Evolutionary conservation across 2,329 filamentous ascomycete species (phyloP), one percentile per base, ranked within the genome.

Genomic region (Fusarium tanahbumbuense): DNA sequence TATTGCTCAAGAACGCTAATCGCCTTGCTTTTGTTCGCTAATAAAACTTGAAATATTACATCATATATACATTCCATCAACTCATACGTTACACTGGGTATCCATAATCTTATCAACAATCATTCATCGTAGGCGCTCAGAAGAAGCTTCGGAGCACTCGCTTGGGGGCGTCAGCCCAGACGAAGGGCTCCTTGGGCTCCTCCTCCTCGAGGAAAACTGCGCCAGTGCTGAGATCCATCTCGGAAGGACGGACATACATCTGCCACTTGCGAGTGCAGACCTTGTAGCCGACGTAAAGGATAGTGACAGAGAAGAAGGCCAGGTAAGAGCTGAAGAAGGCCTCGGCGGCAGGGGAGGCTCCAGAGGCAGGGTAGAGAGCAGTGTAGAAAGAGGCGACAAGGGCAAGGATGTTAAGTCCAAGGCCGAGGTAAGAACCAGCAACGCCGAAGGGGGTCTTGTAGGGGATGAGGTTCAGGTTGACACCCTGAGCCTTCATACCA

Each of bases 381-480:
- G 91, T 90, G 92, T 93, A 98, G 83, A 97, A 95, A 78, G 97
- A 94, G 2, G 93, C 93, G 47, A 92, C 77, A n/a, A 98, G 85
- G 28, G 97, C 89, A 42, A 96, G 80, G 28, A 86, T 63, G 81
- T 97, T 97, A 77, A 97, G 88, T 40, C 83, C 68, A 54, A 97
- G 85, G 27, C 94, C 94, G 37, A 96, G 68, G 85, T 90, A 98
- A 12, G 93, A 97, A 13, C 94, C 95, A n/a, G 86, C 73, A 11
- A 96, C 82, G 62, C 94, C 94, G 9, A 92, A 88, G 77, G 97
- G 93, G 1, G 92, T 92, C 48, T 82, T 85, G 84, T 96, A 98
- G 15, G 94, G 92, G 18, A 98, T 86, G 73, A 97, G 92, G 56
- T 89, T 84, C 28, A 95, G 81, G 34, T 83, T 85, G 77, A 91